Evolutionary conservation across 176 grass and related monocot genomes (phyloP).

Genomic region (Bonia amplexicaulis): DNA sequence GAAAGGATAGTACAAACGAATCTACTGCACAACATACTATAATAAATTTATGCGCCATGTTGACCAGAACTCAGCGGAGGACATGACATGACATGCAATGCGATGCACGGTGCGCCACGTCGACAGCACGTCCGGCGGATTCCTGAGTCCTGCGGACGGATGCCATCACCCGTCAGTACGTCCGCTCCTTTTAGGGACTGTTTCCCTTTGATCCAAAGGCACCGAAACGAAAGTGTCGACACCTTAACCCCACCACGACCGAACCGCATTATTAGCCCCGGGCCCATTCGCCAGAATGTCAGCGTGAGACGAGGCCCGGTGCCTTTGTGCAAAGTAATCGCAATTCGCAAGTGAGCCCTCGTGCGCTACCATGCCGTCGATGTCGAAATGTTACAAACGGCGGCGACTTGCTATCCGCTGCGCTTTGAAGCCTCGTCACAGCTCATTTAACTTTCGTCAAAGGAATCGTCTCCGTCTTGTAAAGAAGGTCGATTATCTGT

Average conservation of each 20-base stretch:
- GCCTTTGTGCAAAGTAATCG: background rate
- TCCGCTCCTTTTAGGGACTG: background rate
- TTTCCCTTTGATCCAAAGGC: constrained; percentile 7
- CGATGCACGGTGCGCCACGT: background rate
- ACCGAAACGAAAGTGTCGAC: background rate
- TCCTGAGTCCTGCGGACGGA: background rate
- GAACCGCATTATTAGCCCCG: constrained; percentile 11
- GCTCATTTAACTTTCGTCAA: background rate
- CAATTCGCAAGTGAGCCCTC: background rate
- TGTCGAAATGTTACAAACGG: constrained; percentile 29
- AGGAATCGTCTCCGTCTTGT: background rate
- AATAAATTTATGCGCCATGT: background rate
- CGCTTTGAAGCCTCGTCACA: background rate
- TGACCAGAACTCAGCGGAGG: background rate
- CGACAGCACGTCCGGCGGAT: background rate
- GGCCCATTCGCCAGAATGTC: background rate
- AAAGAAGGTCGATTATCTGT: background rate
- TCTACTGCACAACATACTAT: background rate
- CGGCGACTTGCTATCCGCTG: background rate
- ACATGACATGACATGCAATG: background rate
- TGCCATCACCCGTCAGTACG: background rate
- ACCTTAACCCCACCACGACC: constrained; percentile 27
- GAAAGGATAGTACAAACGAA: background rate
- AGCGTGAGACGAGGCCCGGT: background rate
- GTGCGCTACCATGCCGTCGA: background rate